Base-by-base conservation (phyloP, 805 yeast species). In the Metschnikowia rubicola region DNA sequence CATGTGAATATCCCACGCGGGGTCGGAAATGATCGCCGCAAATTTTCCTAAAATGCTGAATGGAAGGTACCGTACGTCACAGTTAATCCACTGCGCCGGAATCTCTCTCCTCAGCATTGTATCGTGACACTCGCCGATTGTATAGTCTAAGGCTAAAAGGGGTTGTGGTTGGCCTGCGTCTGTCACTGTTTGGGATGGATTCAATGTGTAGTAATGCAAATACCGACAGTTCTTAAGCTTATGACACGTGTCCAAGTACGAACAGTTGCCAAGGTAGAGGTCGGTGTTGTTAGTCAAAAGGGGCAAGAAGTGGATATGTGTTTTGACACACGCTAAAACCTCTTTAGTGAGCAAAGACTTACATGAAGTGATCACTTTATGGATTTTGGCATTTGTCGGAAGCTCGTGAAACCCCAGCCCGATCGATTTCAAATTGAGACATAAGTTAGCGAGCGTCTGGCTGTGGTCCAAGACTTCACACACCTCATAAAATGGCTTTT, bases 1-100 rank as follows among this genome's bases (percentile, higher is more conserved):
- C 91, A 88, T 90, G 67, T 91, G 97, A 53, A 91, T 91, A 54
- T 89, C 91, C 98, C 98, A 91, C 8, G 97, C 94, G 3, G 97
- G 97, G 64, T 91, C 98, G 0, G 96, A 92, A 45, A 92, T 79
- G 10, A 91, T 81, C 3, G 84, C 89, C 1, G 77, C 90, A 68
- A 87, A 87, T 66, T 85, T 82, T 2, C 97, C 97, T 47, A 91
- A 65, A 7, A 79, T 67, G 19, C 63, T 67, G 57, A 92, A 82
- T 54, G 92, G 90, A 46, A 91, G 73, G 41, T 77, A 72, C 31
- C 89, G 73, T 15, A 91, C 83, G 65, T 91, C 96, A 63, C 96
- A 88, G 47, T 80, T 79, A 50, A 91, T 87, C 94, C 95, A 88
- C 66, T 90, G 97, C 1, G 90, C 71, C 1, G 91, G 86, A 13